Conservation (phyloP, 768 basidiomycete species). For the Macrolepiota dolichaula region DNA sequence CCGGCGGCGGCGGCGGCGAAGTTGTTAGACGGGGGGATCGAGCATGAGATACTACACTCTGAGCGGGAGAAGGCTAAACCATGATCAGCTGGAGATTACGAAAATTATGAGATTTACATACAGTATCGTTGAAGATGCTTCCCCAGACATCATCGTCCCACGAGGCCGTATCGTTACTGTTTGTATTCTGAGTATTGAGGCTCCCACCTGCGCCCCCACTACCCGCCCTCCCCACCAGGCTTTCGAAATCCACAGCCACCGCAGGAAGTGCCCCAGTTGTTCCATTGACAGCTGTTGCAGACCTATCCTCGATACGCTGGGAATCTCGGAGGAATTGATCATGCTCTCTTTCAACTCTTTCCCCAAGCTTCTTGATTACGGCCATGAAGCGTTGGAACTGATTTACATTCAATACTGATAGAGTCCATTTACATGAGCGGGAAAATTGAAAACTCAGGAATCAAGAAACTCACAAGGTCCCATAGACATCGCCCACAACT, state of each 20-base stretch:
- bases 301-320: constrained; percentile 83
- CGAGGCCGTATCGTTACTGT: constrained; percentile 32
- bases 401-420: constrained; percentile 66
- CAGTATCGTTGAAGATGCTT: constrained; percentile 56
- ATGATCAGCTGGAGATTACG: constrained; percentile 8
- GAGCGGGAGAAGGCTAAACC: constrained; percentile 3
- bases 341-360: constrained; percentile 92
- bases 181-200: constrained; percentile 41
- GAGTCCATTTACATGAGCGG: neutral
- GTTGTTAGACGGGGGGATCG: constrained; percentile 13
- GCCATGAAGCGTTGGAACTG: constrained; percentile 95
- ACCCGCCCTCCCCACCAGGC: constrained; percentile 60
- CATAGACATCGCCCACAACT: constrained; percentile 97
- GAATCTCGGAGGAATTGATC: constrained; percentile 90
- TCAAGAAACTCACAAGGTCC: constrained; percentile 64
- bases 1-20: constrained; percentile 17
- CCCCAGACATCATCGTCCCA: constrained; percentile 91
- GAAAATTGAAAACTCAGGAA: neutral
- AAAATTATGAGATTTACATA: constrained; percentile 19
- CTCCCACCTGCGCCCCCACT: constrained; percentile 22
- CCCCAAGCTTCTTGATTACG: constrained; percentile 71
- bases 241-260: constrained; percentile 77
- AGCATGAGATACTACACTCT: constrained; percentile 9
- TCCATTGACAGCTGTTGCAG: constrained; percentile 44
- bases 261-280: constrained; percentile 27